Evolutionary conservation across 1,284 basidiomycete species (phyloP).

Genomic region (Cryptococcus wingfieldii): DNA sequence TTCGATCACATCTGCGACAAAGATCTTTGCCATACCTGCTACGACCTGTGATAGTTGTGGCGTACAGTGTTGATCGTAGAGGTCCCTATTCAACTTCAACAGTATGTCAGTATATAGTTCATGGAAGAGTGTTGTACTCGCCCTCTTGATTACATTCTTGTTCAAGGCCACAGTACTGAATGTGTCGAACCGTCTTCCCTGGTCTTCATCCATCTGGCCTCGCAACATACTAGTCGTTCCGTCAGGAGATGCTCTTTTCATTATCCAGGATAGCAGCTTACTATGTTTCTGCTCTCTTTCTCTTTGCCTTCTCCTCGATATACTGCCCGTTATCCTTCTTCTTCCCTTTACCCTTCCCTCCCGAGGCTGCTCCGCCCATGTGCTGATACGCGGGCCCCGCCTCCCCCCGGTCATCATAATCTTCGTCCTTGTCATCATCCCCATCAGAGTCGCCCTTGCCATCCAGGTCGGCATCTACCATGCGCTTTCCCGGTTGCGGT

Average conservation of each 20-base stretch:
- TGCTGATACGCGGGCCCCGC: neutral
- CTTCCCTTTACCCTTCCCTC: neutral
- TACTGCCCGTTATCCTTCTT: conserved; percentile 4
- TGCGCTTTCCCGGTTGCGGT: conserved; percentile 5
- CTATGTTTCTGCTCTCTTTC: conserved; percentile 14
- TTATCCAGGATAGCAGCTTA: conserved; percentile 1
- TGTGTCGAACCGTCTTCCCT: conserved; percentile 39
- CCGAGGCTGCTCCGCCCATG: neutral
- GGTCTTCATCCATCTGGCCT: conserved; percentile 37
- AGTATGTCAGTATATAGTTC: neutral
- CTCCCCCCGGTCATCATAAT: conserved; percentile 1
- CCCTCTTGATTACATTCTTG: conserved; percentile 33
- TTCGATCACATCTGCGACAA: conserved; percentile 44
- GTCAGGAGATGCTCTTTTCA: neutral
- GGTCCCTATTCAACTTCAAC: conserved; percentile 34
- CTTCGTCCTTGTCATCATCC: conserved; percentile 15
- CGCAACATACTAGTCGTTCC: conserved; percentile 25
- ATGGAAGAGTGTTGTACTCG: conserved; percentile 9
- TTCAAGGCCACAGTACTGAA: conserved; percentile 35
- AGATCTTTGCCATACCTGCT: conserved; percentile 44
- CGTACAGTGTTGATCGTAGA: conserved; percentile 38
- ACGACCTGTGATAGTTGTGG: conserved; percentile 29
- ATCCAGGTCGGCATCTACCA: conserved; percentile 17
- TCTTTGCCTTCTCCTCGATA: conserved; percentile 14
- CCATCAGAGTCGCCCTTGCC: conserved; percentile 6